Percentiles rank a stretch among this genome's conserved stretches.
phyloP scores from a whole-genome alignment of 1,284 basidiomycete genomes.

The Polyporus tsugae region DNA sequence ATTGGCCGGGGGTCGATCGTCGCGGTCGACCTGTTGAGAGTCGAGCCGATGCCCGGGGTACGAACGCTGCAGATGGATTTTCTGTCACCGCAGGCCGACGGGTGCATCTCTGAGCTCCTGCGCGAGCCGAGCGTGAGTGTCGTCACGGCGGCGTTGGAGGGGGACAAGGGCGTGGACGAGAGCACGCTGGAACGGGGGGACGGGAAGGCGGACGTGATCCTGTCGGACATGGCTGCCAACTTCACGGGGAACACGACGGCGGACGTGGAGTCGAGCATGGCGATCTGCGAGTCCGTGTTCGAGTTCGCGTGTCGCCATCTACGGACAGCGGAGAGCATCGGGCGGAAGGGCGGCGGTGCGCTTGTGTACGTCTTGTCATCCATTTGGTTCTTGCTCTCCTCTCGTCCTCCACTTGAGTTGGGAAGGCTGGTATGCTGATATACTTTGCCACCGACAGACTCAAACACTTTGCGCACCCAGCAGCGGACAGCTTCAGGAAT shows the following conservation, averaged over 20 bases:
- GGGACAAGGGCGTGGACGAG: not conserved
- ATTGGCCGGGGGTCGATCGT: constrained; percentile 64
- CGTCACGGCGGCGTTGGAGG: not conserved
- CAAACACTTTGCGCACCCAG: constrained; percentile 78
- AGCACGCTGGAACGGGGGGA: constrained; percentile 33
- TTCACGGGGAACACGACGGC: constrained; percentile 65
- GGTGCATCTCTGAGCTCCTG: constrained; percentile 57
- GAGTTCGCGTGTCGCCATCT: constrained; percentile 65
- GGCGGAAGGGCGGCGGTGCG: constrained; percentile 58
- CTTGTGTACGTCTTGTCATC: constrained; percentile 64
- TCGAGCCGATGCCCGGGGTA: constrained; percentile 74
- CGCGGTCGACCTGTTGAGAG: constrained; percentile 78
- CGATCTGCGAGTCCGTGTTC: constrained; percentile 71
- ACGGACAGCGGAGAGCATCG: constrained; percentile 52
- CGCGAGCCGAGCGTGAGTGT: constrained; percentile 15
- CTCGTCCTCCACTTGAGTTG: not conserved
- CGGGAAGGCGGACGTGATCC: constrained; percentile 71
- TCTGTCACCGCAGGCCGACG: constrained; percentile 62
- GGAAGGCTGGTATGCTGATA: not conserved
- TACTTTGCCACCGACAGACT: constrained; percentile 52
- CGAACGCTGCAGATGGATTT: constrained; percentile 79
- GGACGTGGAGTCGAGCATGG: constrained; percentile 68
- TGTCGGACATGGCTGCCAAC: constrained; percentile 84
- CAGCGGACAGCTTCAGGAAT: constrained; percentile 61
- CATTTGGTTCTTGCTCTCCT: not conserved